Conservation (phyloP, 352 stramenopile species). For the Saprolegnia parasitica region DNA sequence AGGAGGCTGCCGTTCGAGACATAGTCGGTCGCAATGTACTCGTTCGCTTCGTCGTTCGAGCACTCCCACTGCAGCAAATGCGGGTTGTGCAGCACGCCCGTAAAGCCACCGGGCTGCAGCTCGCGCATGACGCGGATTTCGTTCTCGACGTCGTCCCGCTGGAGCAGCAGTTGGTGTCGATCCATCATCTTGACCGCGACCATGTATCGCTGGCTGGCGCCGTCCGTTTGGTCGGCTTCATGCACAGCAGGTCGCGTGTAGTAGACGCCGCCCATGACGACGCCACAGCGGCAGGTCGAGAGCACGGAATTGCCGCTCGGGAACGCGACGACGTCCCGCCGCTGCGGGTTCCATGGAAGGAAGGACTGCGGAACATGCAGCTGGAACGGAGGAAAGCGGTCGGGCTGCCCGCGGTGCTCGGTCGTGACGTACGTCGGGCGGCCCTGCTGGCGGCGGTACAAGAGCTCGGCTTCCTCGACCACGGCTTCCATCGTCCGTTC, state of each 20-base stretch:
- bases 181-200: slow-evolving; percentile 77
- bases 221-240: slow-evolving; percentile 26
- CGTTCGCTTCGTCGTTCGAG: slow-evolving; percentile 53
- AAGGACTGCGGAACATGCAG: slow-evolving; percentile 63
- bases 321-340: slow-evolving; percentile 62
- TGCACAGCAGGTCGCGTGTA: slow-evolving; percentile 46
- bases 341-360: slow-evolving; percentile 63
- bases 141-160: slow-evolving; percentile 71
- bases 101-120: slow-evolving; percentile 60
- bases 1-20: slow-evolving; percentile 62
- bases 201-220: slow-evolving; percentile 38
- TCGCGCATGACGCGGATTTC: slow-evolving; percentile 77
- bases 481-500: slow-evolving; percentile 31
- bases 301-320: slow-evolving; percentile 41
- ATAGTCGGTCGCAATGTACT: slow-evolving; percentile 78
- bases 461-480: slow-evolving; percentile 63
- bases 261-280: slow-evolving; percentile 69
- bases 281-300: slow-evolving; percentile 62
- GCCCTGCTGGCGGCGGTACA: slow-evolving; percentile 65
- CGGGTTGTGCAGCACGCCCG: slow-evolving; percentile 48
- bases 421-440: slow-evolving; percentile 49
- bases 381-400: slow-evolving; percentile 61
- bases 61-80: slow-evolving; percentile 74
- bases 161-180: slow-evolving; percentile 53
- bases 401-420: slow-evolving; percentile 58